Percentiles rank a stretch among this genome's conserved stretches.
Evolutionary conservation across 352 stramenopile genomes (phyloP).

Genomic region (Phytophthora capsici): DNA sequence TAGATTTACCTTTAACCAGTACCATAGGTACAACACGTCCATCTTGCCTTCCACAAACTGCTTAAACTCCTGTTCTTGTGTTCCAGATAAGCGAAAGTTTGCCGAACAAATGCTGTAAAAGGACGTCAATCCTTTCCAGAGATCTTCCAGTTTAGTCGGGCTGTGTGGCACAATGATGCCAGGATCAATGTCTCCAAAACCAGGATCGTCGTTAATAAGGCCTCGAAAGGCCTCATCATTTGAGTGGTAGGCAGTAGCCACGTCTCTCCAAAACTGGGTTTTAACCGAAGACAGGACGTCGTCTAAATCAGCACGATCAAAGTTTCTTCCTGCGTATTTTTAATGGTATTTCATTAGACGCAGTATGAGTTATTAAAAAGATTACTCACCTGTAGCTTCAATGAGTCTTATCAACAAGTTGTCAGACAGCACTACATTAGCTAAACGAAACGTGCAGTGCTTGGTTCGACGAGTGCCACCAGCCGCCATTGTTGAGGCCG

Average conservation of each 20-base stretch:
- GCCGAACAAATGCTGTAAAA: not conserved
- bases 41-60: not conserved
- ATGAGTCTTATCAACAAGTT: not conserved
- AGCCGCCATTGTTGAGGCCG: not conserved
- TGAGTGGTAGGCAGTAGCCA: not conserved
- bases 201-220: not conserved
- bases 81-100: not conserved
- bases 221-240: not conserved
- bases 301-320: not conserved
- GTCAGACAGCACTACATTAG: not conserved
- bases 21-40: not conserved
- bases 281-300: not conserved
- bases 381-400: not conserved
- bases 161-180: not conserved
- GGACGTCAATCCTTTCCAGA: not conserved
- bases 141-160: not conserved
- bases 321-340: not conserved
- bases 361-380: too few relatives aligned
- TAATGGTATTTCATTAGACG: too few relatives aligned
- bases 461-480: not conserved
- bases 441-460: not conserved
- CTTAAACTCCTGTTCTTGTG: too few relatives aligned
- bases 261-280: not conserved
- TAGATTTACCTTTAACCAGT: slow-evolving; percentile 1
- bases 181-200: not conserved